Evolutionary conservation across 768 basidiomycete species (phyloP), one percentile per base, ranked within the genome.

Genomic region (Suillus tomentosus): DNA sequence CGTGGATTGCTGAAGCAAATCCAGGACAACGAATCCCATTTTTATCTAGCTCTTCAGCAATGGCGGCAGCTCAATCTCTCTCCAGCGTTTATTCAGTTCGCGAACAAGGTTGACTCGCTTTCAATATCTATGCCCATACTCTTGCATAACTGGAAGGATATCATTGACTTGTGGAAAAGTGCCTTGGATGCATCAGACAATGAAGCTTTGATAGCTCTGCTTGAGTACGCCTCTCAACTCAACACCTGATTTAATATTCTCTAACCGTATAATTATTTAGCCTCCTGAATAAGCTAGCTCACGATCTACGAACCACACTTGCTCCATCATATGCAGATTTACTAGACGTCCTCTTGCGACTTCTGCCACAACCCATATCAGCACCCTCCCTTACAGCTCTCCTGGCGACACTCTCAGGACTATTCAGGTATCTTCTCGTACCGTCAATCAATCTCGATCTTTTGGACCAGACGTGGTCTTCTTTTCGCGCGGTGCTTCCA

Each of bases 11-110:
- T 24, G 9, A 53, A 7, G n/a, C 43, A 27, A 31, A 39, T 67
- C 3, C 62, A 93, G 90, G 90, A 94, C 67, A 85, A 86, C 70
- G 86, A 87, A 63, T 92, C 90, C 0, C 88, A 93, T 72, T 95
- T 96, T 69, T 86, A 89, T 61, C 81, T 85, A 67, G 83, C 90
- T 3, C 79, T 96, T 39, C 80, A 85, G 34, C 86, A 91, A 70
- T 92, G 90, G 88, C 79, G 84, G 67, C 89, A 95, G 68, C 83
- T 95, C 65, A 94, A 92, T 73, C 84, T 96, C 24, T 82, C 92
- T 2, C 85, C 90, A 1, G 80, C 86, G 2, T 95, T 95, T 73
- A 75, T 94, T 61, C 76, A 79, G 36, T 95, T 94, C 70, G 86
- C 88, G 2, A 80, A 82, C 63, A 82, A 82, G 65, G 86, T 82